Conservation (phyloP, 495 filamentous ascomycete species). For the Melanomma pulvis-pyrius region DNA sequence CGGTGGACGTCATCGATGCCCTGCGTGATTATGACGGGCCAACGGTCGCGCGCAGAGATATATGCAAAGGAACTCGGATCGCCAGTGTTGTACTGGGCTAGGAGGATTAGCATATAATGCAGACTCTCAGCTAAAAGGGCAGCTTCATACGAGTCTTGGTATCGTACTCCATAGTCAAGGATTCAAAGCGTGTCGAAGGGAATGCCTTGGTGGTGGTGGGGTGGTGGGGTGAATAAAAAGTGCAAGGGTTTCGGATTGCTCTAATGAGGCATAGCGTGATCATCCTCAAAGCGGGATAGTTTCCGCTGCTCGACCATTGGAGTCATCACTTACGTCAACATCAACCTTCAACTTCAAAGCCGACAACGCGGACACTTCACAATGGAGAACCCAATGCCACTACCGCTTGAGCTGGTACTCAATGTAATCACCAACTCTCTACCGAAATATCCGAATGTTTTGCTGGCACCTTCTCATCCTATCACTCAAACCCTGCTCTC, state of each 20-base stretch:
- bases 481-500: conserved; percentile 20
- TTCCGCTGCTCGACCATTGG: background rate
- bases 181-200: background rate
- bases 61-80: conserved; percentile 88
- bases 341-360: background rate
- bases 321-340: background rate
- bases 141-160: conserved; percentile 49
- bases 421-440: conserved; percentile 14
- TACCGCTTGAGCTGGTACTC: conserved; percentile 28
- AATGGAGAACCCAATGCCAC: conserved; percentile 19
- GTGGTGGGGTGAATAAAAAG: conserved; percentile 21
- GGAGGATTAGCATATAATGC: conserved; percentile 1
- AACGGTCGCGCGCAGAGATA: conserved; percentile 77
- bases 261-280: background rate
- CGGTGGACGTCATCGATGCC: conserved; percentile 93
- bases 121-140: background rate
- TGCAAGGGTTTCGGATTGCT: conserved; percentile 2
- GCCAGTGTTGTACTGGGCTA: conserved; percentile 76
- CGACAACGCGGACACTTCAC: background rate
- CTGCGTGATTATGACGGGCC: conserved; percentile 92
- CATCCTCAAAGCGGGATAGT: conserved; percentile 6
- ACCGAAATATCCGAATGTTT: conserved; percentile 3
- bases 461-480: conserved; percentile 14
- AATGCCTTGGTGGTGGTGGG: conserved; percentile 6
- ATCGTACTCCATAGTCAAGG: conserved; percentile 50